Conservation (phyloP, 2,329 filamentous ascomycete genomes). For the Arachnomyces sp. region DNA sequence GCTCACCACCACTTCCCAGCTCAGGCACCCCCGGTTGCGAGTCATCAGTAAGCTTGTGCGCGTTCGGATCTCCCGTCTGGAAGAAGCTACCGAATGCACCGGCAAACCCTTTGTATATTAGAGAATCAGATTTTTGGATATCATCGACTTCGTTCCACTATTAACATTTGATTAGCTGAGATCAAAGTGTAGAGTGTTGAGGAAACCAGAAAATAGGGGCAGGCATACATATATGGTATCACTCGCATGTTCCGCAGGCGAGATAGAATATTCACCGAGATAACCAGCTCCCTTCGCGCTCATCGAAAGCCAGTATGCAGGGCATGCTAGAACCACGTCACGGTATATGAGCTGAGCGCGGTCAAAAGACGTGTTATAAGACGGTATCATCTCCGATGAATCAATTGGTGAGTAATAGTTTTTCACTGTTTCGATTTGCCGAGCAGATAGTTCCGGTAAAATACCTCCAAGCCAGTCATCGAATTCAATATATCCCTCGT, state of each 20-base stretch:
- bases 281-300: slow-evolving; percentile 41
- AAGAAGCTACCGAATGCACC: slow-evolving; percentile 56
- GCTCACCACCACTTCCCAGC: slow-evolving; percentile 27
- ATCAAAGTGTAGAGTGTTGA: not conserved
- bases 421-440: slow-evolving; percentile 34
- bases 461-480: slow-evolving; percentile 47
- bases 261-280: slow-evolving; percentile 52
- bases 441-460: slow-evolving; percentile 39
- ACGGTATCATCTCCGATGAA: slow-evolving; percentile 38
- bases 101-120: slow-evolving; percentile 49
- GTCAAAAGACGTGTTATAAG: slow-evolving; percentile 44
- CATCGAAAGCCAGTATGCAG: slow-evolving; percentile 48
- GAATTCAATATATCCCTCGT: slow-evolving; percentile 45
- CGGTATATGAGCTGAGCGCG: slow-evolving; percentile 51
- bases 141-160: slow-evolving; percentile 51
- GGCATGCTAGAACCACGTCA: slow-evolving; percentile 52
- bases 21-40: slow-evolving; percentile 36
- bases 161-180: not conserved
- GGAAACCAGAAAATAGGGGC: too few species aligned
- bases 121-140: slow-evolving; percentile 43
- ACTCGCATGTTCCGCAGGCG: slow-evolving; percentile 50
- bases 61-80: slow-evolving; percentile 51
- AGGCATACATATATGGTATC: slow-evolving; percentile 48
- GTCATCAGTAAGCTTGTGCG: slow-evolving; percentile 44
- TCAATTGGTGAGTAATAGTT: slow-evolving; percentile 43